These are phyloP conservation scores for Arabidopsis suecica DNA, from an alignment of 345 rosid species.

Conservation along the genomic window DNA sequence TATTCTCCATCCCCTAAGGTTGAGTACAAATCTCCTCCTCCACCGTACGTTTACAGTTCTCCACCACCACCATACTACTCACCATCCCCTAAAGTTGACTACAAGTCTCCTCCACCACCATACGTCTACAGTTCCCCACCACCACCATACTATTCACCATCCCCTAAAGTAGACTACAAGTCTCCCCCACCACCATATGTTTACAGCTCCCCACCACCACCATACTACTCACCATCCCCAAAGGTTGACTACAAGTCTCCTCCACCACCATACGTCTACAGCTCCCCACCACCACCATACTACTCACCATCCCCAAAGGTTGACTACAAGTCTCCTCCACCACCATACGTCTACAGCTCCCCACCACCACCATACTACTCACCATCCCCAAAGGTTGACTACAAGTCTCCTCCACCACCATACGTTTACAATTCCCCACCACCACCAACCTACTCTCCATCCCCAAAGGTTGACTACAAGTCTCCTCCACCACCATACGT, in stretches of 20 bases:
- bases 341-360: neutral
- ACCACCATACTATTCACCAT: neutral
- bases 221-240: conserved; percentile 3
- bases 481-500: neutral
- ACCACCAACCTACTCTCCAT: neutral
- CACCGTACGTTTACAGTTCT: conserved; percentile 6
- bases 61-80: conserved; percentile 25
- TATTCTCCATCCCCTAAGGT: conserved; percentile 24
- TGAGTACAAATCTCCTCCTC: neutral
- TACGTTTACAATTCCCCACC: neutral
- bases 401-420: neutral
- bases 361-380: conserved; percentile 22
- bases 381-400: neutral
- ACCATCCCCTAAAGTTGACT: neutral
- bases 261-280: neutral
- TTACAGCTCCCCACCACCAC: conserved; percentile 2
- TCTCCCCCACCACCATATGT: neutral
- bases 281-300: conserved; percentile 1
- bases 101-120: conserved; percentile 5
- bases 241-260: conserved; percentile 15
- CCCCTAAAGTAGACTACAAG: neutral
- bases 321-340: neutral
- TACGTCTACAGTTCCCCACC: neutral
- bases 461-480: neutral
- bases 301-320: conserved; percentile 7